phyloP scores from a whole-genome alignment of 1,284 basidiomycete genomes.

The Apiotrichum gracile region DNA sequence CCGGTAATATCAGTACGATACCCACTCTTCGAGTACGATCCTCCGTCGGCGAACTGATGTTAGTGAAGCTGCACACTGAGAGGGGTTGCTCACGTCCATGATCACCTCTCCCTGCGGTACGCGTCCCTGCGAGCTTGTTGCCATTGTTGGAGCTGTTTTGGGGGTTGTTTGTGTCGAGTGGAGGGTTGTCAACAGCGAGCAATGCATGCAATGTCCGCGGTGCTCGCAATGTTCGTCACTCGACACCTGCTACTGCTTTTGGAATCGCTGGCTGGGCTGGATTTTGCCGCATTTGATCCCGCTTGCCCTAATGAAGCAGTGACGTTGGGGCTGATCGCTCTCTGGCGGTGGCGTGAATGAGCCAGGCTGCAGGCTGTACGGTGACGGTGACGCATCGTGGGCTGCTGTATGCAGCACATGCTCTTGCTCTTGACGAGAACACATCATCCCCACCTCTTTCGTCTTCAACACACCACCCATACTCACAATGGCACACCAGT shows the following conservation, averaged over 20 bases:
- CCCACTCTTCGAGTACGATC: constrained; percentile 40
- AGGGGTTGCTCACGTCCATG: constrained; percentile 32
- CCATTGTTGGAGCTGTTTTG: constrained; percentile 6
- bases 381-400: neutral
- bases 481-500: constrained; percentile 42
- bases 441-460: neutral
- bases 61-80: neutral
- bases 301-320: neutral
- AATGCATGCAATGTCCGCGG: neutral
- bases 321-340: too few species aligned
- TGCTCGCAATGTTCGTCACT: neutral
- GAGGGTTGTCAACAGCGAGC: neutral
- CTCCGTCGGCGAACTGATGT: constrained; percentile 40
- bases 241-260: too few species aligned
- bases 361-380: neutral
- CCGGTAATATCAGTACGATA: neutral
- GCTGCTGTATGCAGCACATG: neutral
- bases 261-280: too few species aligned
- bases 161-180: constrained; percentile 4
- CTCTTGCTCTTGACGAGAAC: neutral
- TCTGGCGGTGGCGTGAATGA: too few species aligned
- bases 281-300: neutral
- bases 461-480: neutral
- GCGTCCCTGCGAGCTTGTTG: constrained; percentile 28
- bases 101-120: constrained; percentile 41